These are phyloP conservation scores for Eucalyptus pumila DNA, from an alignment of 345 rosid species.

Conservation along the genomic window DNA sequence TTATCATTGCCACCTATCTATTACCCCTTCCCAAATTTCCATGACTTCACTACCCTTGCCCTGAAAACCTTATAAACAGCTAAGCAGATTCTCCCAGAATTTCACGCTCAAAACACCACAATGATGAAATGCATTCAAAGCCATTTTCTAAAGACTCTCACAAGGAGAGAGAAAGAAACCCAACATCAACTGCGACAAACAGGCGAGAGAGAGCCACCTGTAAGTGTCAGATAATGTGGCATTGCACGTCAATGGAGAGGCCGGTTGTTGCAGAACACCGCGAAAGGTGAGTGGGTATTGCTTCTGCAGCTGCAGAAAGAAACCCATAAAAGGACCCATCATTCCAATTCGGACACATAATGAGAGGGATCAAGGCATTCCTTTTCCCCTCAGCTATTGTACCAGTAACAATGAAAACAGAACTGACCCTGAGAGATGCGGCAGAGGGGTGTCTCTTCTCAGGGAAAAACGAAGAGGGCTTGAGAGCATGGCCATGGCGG, in stretches of 20 bases:
- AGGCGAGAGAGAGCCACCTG: conserved; percentile 12
- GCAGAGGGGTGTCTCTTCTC: conserved; percentile 2
- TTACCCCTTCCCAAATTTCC: not conserved
- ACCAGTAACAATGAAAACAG: not conserved
- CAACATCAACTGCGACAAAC: not conserved
- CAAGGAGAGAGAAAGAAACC: not conserved
- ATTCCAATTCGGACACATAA: not conserved
- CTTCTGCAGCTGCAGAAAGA: conserved; percentile 11
- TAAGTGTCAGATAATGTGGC: conserved; percentile 23
- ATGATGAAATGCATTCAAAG: not conserved
- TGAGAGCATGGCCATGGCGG: conserved; percentile 1
- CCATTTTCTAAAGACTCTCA: not conserved
- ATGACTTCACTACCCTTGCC: not conserved
- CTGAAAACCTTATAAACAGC: not conserved
- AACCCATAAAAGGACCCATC: not conserved
- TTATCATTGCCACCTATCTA: not conserved
- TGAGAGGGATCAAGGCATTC: not conserved
- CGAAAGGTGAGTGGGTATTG: conserved; percentile 9
- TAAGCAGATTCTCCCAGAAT: not conserved
- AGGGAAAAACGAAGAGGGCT: not conserved
- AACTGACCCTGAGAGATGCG: conserved; percentile 28
- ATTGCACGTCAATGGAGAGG: conserved; percentile 13
- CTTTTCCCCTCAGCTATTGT: not conserved
- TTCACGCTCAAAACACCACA: not conserved
- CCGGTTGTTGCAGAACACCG: conserved; percentile 3